Percentiles rank a stretch among this genome's conserved stretches.
Evolutionary conservation across 208 protist genomes (phyloP).

Genomic region (Acanthamoeba sp.): DNA sequence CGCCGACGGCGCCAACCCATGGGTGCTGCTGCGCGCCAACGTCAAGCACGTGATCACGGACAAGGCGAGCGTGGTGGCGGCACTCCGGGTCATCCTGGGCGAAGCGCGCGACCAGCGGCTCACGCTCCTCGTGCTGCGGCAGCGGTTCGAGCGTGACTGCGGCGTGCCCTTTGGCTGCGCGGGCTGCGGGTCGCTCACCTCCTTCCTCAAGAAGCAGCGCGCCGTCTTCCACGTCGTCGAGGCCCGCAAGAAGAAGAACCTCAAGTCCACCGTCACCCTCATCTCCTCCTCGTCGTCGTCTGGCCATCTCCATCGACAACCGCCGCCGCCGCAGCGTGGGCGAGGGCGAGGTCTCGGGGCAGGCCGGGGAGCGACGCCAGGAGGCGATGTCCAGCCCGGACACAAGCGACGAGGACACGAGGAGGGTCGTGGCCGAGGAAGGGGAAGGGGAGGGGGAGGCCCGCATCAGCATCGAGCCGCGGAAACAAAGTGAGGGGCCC

Average conservation of each 20-base stretch:
- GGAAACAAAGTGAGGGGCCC: too few species aligned
- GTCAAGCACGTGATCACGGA: constrained; percentile 64
- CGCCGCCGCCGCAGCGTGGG: not conserved
- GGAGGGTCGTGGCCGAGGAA: too few species aligned
- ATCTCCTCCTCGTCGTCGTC: not conserved
- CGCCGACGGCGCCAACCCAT: not conserved
- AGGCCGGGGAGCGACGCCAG: too few species aligned
- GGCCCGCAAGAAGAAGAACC: constrained; percentile 62
- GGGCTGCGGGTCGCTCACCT: constrained; percentile 44
- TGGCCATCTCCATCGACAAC: not conserved
- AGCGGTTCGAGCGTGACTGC: constrained; percentile 67
- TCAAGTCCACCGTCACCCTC: constrained; percentile 48
- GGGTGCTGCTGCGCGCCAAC: constrained; percentile 38
- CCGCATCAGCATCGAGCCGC: too few species aligned
- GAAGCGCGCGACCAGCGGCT: constrained; percentile 50
- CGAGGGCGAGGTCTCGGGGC: too few species aligned
- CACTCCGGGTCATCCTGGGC: constrained; percentile 10
- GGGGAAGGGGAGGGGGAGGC: not conserved
- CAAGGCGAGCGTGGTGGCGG: constrained; percentile 42
- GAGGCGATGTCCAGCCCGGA: too few species aligned
- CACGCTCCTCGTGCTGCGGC: constrained; percentile 50
- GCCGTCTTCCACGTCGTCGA: not conserved
- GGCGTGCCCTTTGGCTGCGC: constrained; percentile 55
- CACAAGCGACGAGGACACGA: too few species aligned
- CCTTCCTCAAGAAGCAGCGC: constrained; percentile 62